These are phyloP conservation scores for Phytophthora pini DNA, from an alignment of 352 stramenopile genomes.

Conservation along the genomic window DNA sequence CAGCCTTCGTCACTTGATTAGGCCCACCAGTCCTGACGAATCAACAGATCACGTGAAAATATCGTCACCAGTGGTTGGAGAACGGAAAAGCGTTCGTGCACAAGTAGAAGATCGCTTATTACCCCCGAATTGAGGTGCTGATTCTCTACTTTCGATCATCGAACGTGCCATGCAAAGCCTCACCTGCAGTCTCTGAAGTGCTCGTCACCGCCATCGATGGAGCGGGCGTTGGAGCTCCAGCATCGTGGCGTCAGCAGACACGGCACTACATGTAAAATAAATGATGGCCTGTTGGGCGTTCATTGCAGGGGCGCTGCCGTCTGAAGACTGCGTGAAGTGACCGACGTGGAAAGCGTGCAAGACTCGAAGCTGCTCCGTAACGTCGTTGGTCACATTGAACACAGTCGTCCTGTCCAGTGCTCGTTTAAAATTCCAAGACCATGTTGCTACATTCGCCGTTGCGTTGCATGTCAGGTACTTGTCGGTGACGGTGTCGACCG, in stretches of 20 bases:
- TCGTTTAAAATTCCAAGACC: constrained; percentile 59
- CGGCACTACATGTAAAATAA: constrained; percentile 35
- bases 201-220: neutral
- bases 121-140: too few relatives aligned
- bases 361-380: constrained; percentile 29
- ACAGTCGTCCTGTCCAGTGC: constrained; percentile 38
- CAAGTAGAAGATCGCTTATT: neutral
- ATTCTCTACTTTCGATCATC: neutral
- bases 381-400: constrained; percentile 27
- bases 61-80: too few relatives aligned
- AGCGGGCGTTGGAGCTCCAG: neutral
- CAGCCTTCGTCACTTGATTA: neutral
- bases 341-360: constrained; percentile 33
- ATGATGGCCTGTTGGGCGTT: constrained; percentile 40
- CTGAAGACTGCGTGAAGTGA: constrained; percentile 3
- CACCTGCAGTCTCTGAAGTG: neutral
- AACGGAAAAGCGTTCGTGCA: neutral
- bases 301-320: constrained; percentile 33
- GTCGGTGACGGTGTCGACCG: too few relatives aligned
- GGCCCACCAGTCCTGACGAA: neutral
- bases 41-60: neutral
- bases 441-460: constrained; percentile 10
- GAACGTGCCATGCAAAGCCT: neutral
- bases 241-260: constrained; percentile 34
- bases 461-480: too few relatives aligned